Percentiles rank a stretch among this genome's conserved stretches.
These are phyloP conservation scores for Tetrahymena borealis DNA, from an alignment of 73 alveolate genomes.

Conservation along the genomic window DNA sequence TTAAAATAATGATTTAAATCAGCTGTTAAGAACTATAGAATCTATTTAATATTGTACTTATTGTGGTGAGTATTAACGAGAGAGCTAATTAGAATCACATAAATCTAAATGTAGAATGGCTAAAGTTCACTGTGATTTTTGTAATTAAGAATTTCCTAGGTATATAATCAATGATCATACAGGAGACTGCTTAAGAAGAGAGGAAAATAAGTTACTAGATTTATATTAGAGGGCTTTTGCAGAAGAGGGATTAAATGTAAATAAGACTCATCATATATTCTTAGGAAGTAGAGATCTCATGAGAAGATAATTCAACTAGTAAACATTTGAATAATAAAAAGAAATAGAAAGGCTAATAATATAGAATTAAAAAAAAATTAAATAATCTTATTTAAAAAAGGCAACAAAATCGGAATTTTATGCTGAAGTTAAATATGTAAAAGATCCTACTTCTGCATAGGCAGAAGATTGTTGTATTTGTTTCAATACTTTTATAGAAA, in stretches of 20 bases:
- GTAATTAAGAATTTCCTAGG: not conserved
- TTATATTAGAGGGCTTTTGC: not conserved
- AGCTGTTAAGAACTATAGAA: not conserved
- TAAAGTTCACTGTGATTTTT: not conserved
- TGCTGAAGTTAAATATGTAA: not conserved
- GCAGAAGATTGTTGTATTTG: not conserved
- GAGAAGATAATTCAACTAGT: not conserved
- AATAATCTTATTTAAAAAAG: not conserved
- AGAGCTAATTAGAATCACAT: not conserved
- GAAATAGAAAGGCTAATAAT: not conserved
- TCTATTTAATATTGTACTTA: not conserved
- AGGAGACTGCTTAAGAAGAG: not conserved
- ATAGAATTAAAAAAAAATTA: not conserved
- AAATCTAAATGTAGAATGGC: not conserved
- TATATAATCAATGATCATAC: not conserved
- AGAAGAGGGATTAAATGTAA: not conserved
- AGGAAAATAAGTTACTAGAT: not conserved
- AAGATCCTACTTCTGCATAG: not conserved
- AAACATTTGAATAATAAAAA: not conserved
- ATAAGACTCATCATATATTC: not conserved
- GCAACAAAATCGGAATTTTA: not conserved
- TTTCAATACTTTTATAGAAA: not conserved
- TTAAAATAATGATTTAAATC: not conserved
- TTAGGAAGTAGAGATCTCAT: not conserved
- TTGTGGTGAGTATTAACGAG: not conserved